A percentile compares a stretch with the other conserved stretches of the same genome.
These are phyloP conservation scores for Erythrophleum ivorense DNA, from an alignment of 331 rosid species.

Conservation along the genomic window DNA sequence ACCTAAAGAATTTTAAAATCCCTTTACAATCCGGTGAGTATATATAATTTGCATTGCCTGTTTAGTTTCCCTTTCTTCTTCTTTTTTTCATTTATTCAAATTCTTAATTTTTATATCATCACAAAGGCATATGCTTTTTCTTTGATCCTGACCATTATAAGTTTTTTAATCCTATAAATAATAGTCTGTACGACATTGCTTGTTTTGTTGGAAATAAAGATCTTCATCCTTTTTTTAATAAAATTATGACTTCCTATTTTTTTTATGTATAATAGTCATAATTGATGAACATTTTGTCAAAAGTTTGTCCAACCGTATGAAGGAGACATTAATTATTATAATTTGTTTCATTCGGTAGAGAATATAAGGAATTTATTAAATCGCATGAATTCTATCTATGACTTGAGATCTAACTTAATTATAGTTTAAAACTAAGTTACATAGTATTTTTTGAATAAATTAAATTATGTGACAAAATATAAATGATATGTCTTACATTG, in stretches of 20 bases:
- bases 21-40: slow-evolving; percentile 25
- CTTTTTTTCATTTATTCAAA: not conserved
- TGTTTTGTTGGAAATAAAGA: not conserved
- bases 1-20: not conserved
- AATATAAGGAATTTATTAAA: not conserved
- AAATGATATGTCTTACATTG: no score
- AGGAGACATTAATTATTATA: not conserved
- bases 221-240: not conserved
- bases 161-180: not conserved
- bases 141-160: not conserved
- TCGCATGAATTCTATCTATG: not conserved
- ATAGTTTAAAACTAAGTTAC: not conserved
- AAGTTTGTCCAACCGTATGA: not conserved
- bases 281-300: not conserved
- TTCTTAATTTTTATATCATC: not conserved
- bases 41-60: slow-evolving; percentile 7
- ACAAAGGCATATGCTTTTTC: slow-evolving; percentile 1
- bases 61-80: not conserved
- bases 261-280: no score
- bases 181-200: not conserved
- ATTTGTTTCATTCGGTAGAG: not conserved
- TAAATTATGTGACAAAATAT: not conserved
- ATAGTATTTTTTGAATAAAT: not conserved
- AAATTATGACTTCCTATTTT: no score
- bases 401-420: no score